These are phyloP conservation scores for Paratinospora sagittata DNA, from an alignment of 164 flowering plant genomes.

Conservation along the genomic window DNA sequence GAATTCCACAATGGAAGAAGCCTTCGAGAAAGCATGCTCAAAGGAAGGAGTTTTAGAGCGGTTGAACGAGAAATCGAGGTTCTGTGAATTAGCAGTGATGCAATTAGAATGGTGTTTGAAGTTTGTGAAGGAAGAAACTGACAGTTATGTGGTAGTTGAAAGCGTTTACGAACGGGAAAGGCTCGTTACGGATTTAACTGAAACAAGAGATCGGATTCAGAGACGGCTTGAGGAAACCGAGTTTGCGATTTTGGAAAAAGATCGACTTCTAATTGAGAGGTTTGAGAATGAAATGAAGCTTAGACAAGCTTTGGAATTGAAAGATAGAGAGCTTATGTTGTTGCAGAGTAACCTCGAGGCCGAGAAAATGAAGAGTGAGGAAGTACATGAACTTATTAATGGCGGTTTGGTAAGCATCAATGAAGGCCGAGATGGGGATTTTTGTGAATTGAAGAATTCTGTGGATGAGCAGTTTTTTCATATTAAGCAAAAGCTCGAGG, in stretches of 20 bases:
- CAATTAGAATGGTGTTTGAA: slow-evolving; percentile 65
- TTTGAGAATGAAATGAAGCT: slow-evolving; percentile 44
- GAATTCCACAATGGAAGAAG: slow-evolving; percentile 64
- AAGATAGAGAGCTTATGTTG: slow-evolving; percentile 42
- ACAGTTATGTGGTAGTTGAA: slow-evolving; percentile 26
- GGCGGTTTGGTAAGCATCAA: slow-evolving; percentile 18
- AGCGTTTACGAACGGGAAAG: slow-evolving; percentile 34
- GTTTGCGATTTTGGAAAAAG: slow-evolving; percentile 45
- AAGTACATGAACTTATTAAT: slow-evolving; percentile 15
- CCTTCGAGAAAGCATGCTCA: slow-evolving; percentile 53
- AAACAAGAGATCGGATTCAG: slow-evolving; percentile 50
- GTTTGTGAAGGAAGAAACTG: slow-evolving; percentile 55
- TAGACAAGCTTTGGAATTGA: slow-evolving; percentile 46
- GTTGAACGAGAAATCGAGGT: slow-evolving; percentile 61
- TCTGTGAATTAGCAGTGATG: slow-evolving; percentile 71
- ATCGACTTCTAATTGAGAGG: slow-evolving; percentile 44
- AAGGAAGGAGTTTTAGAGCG: slow-evolving; percentile 50
- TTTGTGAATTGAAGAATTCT: slow-evolving; percentile 41
- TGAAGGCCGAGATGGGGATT: slow-evolving; percentile 33
- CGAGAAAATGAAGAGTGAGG: slow-evolving; percentile 31
- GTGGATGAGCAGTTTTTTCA: slow-evolving; percentile 53
- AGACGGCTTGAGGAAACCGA: slow-evolving; percentile 53
- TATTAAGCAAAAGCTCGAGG: slow-evolving; percentile 50
- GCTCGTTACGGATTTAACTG: slow-evolving; percentile 41
- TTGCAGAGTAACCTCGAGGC: slow-evolving; percentile 26